Percentiles rank a stretch among this genome's conserved stretches.
Conservation (phyloP, 2,329 filamentous ascomycete species). For the Cercospora nicotianae region DNA sequence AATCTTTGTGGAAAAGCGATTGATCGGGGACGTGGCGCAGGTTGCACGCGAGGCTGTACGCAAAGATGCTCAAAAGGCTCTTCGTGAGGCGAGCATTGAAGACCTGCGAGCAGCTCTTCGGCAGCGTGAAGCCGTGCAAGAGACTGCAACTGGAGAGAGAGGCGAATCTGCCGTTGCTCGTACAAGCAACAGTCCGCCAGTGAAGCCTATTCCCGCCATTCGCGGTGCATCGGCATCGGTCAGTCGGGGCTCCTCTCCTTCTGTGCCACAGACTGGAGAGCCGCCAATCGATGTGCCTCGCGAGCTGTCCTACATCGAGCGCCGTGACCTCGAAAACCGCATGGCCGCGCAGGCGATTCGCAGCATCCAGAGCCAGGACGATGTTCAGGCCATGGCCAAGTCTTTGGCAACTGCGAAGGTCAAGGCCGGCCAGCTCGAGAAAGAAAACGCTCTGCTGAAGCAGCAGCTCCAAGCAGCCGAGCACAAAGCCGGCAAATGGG, state of each 20-base stretch:
- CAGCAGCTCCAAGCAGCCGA: constrained; percentile 3
- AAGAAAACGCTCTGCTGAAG: constrained; percentile 16
- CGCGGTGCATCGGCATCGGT: neutral
- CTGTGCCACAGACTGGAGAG: neutral
- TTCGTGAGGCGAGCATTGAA: neutral
- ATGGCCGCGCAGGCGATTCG: constrained; percentile 15
- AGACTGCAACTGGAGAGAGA: neutral
- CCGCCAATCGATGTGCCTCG: constrained; percentile 17
- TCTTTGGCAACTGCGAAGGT: constrained; percentile 24
- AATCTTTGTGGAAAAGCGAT: constrained; percentile 12
- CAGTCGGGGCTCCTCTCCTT: neutral
- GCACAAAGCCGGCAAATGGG: constrained; percentile 1
- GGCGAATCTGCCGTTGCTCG: neutral
- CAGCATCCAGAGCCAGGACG: constrained; percentile 18
- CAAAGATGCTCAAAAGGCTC: neutral
- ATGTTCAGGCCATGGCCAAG: constrained; percentile 20
- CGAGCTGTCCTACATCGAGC: constrained; percentile 27
- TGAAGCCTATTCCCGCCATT: neutral
- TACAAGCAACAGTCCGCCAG: neutral
- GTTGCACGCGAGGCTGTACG: constrained; percentile 11
- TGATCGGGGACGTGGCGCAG: constrained; percentile 13
- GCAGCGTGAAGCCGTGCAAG: neutral
- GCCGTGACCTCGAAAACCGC: constrained; percentile 20
- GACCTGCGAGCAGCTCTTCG: neutral
- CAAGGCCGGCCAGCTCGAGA: constrained; percentile 17